Conservation (phyloP, 2,329 filamentous ascomycete species). For the Cordyceps farinosa region DNA sequence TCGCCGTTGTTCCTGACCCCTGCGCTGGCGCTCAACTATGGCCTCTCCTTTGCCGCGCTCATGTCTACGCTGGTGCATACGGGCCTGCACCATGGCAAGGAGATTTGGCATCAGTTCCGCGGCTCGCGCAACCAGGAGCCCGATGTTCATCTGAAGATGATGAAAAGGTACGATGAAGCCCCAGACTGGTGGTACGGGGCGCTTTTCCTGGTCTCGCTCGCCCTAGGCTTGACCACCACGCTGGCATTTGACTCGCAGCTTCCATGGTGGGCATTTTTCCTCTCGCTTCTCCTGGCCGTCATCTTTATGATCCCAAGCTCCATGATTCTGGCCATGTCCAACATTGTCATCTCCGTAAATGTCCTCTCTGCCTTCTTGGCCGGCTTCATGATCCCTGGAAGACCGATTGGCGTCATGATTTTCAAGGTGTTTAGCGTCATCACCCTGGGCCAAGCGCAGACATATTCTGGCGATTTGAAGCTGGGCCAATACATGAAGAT, state of each 20-base stretch:
- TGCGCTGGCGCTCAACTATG: conserved; percentile 40
- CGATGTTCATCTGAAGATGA: conserved; percentile 36
- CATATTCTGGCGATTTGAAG: conserved; percentile 47
- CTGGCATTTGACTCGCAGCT: conserved; percentile 27
- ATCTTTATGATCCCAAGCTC: conserved; percentile 26
- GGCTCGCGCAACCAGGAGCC: conserved; percentile 40
- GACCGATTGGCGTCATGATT: conserved; percentile 26
- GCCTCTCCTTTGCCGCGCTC: conserved; percentile 45
- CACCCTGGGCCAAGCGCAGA: conserved; percentile 39
- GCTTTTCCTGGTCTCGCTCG: conserved; percentile 32
- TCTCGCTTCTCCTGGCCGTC: conserved; percentile 27
- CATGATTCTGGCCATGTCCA: conserved; percentile 33
- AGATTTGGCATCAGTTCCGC: conserved; percentile 43
- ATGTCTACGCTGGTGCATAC: conserved; percentile 40
- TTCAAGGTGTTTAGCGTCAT: conserved; percentile 28
- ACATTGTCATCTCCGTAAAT: conserved; percentile 36
- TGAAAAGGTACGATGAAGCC: conserved; percentile 32
- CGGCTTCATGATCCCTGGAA: conserved; percentile 26
- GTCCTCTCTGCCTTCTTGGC: conserved; percentile 39
- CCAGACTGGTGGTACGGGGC: conserved; percentile 40
- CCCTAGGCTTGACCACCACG: conserved; percentile 29
- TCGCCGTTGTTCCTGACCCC: conserved; percentile 52
- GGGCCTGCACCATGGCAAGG: conserved; percentile 38
- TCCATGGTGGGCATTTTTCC: conserved; percentile 30
- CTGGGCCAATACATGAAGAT: conserved; percentile 50